Conservation (phyloP, 1,284 basidiomycete genomes). For the Entoloma clypeatum region DNA sequence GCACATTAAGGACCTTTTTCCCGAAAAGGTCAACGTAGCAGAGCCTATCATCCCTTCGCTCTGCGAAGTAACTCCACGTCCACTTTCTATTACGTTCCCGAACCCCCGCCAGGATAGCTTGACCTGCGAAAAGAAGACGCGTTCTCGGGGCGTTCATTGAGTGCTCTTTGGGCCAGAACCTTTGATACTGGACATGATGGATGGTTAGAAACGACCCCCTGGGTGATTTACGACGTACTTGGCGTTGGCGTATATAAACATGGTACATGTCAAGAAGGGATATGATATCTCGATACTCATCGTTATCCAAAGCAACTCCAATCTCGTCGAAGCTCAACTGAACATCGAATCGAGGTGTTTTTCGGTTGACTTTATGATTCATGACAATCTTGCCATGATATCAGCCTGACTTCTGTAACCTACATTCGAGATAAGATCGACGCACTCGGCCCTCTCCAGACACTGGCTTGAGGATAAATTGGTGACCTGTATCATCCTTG, state of each 20-base stretch:
- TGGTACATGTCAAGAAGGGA: slow-evolving; percentile 97
- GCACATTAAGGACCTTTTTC: slow-evolving; percentile 59
- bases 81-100: slow-evolving; percentile 83
- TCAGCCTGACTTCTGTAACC: too few species aligned
- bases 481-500: slow-evolving; percentile 63
- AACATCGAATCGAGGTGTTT: slow-evolving; percentile 84
- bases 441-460: slow-evolving; percentile 88
- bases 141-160: slow-evolving; percentile 66
- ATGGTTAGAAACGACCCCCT: slow-evolving; percentile 4
- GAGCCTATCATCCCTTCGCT: slow-evolving; percentile 84
- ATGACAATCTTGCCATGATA: slow-evolving; percentile 82
- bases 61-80: slow-evolving; percentile 91
- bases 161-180: slow-evolving; percentile 72
- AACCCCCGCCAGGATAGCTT: slow-evolving; percentile 83
- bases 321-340: slow-evolving; percentile 94
- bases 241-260: slow-evolving; percentile 88
- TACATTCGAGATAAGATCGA: slow-evolving; percentile 12
- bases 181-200: slow-evolving; percentile 63
- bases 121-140: slow-evolving; percentile 77
- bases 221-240: slow-evolving; percentile 44
- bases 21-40: slow-evolving; percentile 88
- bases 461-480: slow-evolving; percentile 95
- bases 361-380: slow-evolving; percentile 72
- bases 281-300: slow-evolving; percentile 94
- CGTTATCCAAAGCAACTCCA: slow-evolving; percentile 87